Percentiles rank a stretch among this genome's conserved stretches.
phyloP scores from a whole-genome alignment of 2,329 filamentous ascomycete species.

The Hymenoscyphus repandus region DNA sequence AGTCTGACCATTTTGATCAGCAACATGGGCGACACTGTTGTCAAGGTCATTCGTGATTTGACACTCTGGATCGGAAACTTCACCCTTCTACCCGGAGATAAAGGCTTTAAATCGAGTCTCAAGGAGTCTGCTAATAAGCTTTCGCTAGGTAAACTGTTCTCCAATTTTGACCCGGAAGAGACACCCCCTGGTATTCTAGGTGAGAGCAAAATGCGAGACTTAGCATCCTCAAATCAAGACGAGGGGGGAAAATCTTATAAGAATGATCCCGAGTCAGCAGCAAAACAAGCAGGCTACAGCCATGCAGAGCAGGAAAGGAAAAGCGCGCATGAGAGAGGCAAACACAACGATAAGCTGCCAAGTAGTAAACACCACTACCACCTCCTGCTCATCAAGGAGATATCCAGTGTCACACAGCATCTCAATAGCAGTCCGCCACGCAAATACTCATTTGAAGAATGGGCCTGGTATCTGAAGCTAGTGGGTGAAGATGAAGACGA shows the following conservation, averaged over 20 bases:
- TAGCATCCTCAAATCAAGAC: slow-evolving; percentile 11
- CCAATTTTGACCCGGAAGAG: slow-evolving; percentile 35
- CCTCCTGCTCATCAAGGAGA: slow-evolving; percentile 66
- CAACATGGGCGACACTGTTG: slow-evolving; percentile 78
- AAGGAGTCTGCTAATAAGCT: slow-evolving; percentile 40
- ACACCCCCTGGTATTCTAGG: slow-evolving; percentile 40
- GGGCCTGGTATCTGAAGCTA: slow-evolving; percentile 77
- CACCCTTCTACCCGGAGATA: slow-evolving; percentile 56
- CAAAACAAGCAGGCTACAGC: slow-evolving; percentile 10
- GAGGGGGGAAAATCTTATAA: slow-evolving; percentile 3
- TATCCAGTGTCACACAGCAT: slow-evolving; percentile 61
- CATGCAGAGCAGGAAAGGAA: slow-evolving; percentile 11
- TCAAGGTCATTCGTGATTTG: slow-evolving; percentile 53
- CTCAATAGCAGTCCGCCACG: slow-evolving; percentile 52
- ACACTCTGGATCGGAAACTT: slow-evolving; percentile 53
- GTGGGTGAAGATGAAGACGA: slow-evolving; percentile 62
- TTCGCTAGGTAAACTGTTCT: slow-evolving; percentile 40
- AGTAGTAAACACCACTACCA: slow-evolving; percentile 41
- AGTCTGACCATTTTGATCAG: slow-evolving; percentile 84
- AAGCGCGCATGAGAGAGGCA: slow-evolving; percentile 9
- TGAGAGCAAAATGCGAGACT: slow-evolving; percentile 20
- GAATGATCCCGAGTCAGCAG: slow-evolving; percentile 22
- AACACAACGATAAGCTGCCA: slow-evolving; percentile 28
- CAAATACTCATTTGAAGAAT: slow-evolving; percentile 75
- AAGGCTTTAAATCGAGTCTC: slow-evolving; percentile 40